phyloP scores from a whole-genome alignment of 768 basidiomycete species.

The Rhizopogon roseolus region DNA sequence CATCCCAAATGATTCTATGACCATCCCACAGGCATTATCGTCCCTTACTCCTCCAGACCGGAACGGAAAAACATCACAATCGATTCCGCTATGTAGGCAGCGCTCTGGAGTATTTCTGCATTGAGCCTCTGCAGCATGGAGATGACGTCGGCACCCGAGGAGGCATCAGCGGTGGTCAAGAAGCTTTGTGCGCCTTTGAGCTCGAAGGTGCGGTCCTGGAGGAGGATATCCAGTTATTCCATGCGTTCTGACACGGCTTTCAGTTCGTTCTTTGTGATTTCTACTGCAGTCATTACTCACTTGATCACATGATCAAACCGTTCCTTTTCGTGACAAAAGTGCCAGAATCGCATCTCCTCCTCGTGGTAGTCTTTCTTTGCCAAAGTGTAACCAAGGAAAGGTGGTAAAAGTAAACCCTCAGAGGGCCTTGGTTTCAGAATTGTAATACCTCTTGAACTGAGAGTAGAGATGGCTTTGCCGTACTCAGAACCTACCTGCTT shows the following conservation, averaged over 20 bases:
- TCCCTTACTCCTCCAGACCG: conserved; percentile 12
- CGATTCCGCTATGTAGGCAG: conserved; percentile 42
- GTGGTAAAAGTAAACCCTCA: no score
- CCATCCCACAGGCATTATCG: conserved; percentile 15
- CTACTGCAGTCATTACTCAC: no score
- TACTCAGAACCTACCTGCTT: no score
- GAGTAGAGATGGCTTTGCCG: no score
- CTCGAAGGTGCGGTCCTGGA: conserved; percentile 39
- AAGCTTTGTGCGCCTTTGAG: conserved; percentile 43
- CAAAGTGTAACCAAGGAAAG: no score
- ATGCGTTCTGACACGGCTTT: not conserved
- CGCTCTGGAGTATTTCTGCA: conserved; percentile 42
- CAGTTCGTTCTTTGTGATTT: not conserved
- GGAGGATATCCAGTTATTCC: conserved; percentile 19
- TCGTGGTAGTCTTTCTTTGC: no score
- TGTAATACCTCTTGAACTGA: no score
- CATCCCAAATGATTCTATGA: conserved; percentile 14
- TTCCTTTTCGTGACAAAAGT: no score
- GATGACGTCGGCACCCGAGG: conserved; percentile 42
- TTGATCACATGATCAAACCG: no score
- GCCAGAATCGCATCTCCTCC: no score
- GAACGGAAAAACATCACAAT: conserved; percentile 39
- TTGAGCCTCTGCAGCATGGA: conserved; percentile 41
- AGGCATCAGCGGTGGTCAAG: conserved; percentile 38
- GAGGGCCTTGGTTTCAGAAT: no score